phyloP scores from a whole-genome alignment of 495 filamentous ascomycete species.

The Podospora pseudoanserina region DNA sequence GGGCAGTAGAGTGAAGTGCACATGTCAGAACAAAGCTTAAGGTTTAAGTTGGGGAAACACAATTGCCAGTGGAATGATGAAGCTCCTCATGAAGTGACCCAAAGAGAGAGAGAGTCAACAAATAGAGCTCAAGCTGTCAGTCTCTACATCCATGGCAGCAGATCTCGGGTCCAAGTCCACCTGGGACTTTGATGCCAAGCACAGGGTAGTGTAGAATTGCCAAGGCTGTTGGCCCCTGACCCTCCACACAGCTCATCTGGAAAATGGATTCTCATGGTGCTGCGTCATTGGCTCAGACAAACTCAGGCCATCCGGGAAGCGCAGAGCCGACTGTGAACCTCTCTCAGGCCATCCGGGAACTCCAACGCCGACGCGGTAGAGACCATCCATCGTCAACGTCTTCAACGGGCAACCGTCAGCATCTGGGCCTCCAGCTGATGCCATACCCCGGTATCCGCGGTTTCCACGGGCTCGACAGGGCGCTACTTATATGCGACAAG shows the following conservation, averaged over 20 bases:
- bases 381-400: neutral
- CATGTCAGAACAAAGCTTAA: neutral
- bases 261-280: neutral
- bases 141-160: neutral
- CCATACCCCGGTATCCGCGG: neutral
- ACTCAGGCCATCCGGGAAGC: conserved; percentile 13
- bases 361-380: neutral
- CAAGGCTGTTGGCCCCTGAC: neutral
- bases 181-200: neutral
- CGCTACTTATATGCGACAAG: neutral
- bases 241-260: neutral
- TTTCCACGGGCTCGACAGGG: neutral
- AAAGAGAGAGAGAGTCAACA: neutral
- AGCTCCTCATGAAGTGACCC: neutral
- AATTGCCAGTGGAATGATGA: neutral
- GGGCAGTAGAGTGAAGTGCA: neutral
- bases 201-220: neutral
- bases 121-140: neutral
- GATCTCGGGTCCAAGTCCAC: neutral
- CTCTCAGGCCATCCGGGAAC: neutral
- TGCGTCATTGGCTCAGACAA: neutral
- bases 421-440: neutral
- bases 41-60: neutral
- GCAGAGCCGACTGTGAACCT: neutral
- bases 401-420: neutral